Base-by-base conservation (phyloP, 257 asterid genomes). In the Solanum bulbocastanum region DNA sequence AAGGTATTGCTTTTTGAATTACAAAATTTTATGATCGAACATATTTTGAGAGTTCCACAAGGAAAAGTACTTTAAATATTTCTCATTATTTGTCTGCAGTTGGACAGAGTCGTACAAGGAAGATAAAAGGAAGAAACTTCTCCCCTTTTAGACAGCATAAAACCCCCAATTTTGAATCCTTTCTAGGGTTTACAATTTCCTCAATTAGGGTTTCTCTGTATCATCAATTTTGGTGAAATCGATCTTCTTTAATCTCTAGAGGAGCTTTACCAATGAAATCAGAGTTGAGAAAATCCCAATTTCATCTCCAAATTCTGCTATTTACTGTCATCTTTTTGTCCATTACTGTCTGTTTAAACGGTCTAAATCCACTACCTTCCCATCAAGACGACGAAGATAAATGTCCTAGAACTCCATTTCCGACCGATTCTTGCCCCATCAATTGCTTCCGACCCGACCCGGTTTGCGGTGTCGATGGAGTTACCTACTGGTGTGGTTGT, bases 401-500 rank as follows among this genome's bases (percentile, higher is more conserved):
- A 46, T 96, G 98, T 87, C 94, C 97, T 35, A 87, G 87, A 86
- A 52, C 76, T 83, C 52, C 71, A 88, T 56, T 66, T 10, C 89
- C 71, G 8, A 83, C 89, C 58, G 91, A 88, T 25, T 88, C 88
- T 37, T 96, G 99, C 87, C 98, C 98, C 39, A 93, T 94, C 32
- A 95, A 94, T 75, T 96, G 99, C 86, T 96, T 96, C 92, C 95
- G 98, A 14, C 92, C 98, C 69, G 98, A 95, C 86, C 99, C 99
- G 60, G 99, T 95, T 27, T 96, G 99, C 89, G 99, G 98, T 18
- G 93, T 87, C 23, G 95, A 96, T 81, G 98, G 98, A 56, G 91
- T 93, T 32, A 96, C 98, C 87, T 96, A 96, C 86, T 96, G 99
- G 99, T 96, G 99, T 89, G 99, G 99, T 76, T 96, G 99, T 91